These are phyloP conservation scores for Talaromyces sp. DNA, from an alignment of 2,329 filamentous ascomycete species.

Conservation along the genomic window DNA sequence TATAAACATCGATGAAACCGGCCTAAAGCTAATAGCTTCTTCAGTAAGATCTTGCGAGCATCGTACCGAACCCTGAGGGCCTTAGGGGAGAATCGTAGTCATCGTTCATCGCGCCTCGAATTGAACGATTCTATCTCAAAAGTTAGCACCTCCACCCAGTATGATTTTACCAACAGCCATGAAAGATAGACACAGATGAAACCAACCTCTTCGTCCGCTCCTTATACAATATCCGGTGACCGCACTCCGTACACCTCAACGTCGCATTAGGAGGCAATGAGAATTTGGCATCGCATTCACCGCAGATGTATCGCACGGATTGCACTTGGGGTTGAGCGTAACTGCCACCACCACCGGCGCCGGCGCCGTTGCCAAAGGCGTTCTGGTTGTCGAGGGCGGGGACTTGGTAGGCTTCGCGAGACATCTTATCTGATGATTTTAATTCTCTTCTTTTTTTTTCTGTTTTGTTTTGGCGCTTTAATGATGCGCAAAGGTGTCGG, in stretches of 20 bases:
- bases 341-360: conserved; percentile 39
- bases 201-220: conserved; percentile 87
- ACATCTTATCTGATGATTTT: conserved; percentile 49
- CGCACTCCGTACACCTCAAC: conserved; percentile 87
- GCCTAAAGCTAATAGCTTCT: neutral
- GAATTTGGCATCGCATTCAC: conserved; percentile 78
- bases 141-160: conserved; percentile 9
- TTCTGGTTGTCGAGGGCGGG: conserved; percentile 52
- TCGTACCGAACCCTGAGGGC: neutral
- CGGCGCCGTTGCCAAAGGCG: conserved; percentile 40
- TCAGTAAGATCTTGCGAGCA: neutral
- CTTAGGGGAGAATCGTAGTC: neutral
- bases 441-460: too few relatives aligned
- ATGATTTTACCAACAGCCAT: neutral
- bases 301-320: conserved; percentile 69
- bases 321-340: conserved; percentile 46
- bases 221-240: conserved; percentile 94
- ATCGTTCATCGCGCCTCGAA: conserved; percentile 78
- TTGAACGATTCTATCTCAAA: conserved; percentile 79
- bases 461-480: neutral
- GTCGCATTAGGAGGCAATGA: conserved; percentile 71
- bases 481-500: neutral
- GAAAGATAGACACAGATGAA: conserved; percentile 2
- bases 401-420: conserved; percentile 74
- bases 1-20: neutral